A percentile compares a stretch with the other conserved stretches of the same genome.
These are phyloP conservation scores for Fraxinus angustifolia DNA, from an alignment of 305 asterid genomes.

Conservation along the genomic window DNA sequence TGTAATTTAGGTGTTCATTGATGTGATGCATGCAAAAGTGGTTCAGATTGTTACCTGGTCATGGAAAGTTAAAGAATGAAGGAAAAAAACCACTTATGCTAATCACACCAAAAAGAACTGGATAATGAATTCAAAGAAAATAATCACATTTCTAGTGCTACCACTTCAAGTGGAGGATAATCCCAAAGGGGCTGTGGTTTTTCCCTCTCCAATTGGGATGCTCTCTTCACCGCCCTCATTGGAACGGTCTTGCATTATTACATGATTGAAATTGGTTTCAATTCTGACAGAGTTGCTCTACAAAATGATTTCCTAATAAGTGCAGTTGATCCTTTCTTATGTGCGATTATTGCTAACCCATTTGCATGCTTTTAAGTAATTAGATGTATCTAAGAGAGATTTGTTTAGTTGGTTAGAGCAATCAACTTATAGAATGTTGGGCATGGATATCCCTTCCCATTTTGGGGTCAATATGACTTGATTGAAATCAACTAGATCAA, in stretches of 20 bases:
- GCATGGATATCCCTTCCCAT: not conserved
- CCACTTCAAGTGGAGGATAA: not conserved
- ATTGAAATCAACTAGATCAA: not conserved
- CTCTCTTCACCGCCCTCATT: not conserved
- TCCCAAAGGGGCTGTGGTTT: not conserved
- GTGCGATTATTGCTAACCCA: not conserved
- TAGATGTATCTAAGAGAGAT: not conserved
- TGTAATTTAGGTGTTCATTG: not conserved
- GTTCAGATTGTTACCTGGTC: not conserved
- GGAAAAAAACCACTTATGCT: not conserved
- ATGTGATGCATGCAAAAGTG: not conserved
- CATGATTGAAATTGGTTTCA: not conserved
- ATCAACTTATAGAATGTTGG: not conserved
- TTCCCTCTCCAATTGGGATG: not conserved
- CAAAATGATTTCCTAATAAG: not conserved
- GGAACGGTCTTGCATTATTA: not conserved
- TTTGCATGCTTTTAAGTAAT: not conserved
- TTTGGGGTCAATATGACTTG: not conserved
- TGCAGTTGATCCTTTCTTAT: not conserved
- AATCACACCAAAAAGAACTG: not conserved
- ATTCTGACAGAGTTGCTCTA: not conserved
- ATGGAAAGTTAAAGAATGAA: not conserved
- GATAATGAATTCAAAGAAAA: not conserved
- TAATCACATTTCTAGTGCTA: not conserved
- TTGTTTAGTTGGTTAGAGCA: not conserved